A percentile compares a stretch with the other conserved stretches of the same genome.
phyloP scores from a whole-genome alignment of 495 filamentous ascomycete species.

The Margaritispora aquatica region DNA sequence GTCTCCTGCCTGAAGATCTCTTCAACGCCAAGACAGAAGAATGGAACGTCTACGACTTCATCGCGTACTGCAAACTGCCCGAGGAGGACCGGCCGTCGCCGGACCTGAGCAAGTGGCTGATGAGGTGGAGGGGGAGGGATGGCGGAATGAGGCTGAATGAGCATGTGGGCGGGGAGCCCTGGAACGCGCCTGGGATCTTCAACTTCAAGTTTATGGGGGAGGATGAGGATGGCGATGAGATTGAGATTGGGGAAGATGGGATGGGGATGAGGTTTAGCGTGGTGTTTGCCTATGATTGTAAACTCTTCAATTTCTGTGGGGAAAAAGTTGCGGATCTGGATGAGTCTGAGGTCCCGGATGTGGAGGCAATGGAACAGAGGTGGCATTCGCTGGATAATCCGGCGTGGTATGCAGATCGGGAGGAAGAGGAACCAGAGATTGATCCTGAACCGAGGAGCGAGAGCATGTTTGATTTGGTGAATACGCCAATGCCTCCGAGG shows the following conservation, averaged over 20 bases:
- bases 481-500: neutral
- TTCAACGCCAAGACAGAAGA: neutral
- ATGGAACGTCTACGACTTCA: neutral
- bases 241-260: neutral
- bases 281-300: neutral
- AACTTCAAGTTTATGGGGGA: neutral
- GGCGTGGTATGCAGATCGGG: neutral
- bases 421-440: neutral
- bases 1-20: neutral
- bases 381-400: neutral
- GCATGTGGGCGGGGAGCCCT: neutral
- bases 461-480: neutral
- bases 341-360: neutral
- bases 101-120: neutral
- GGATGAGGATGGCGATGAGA: too few species aligned
- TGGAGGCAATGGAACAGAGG: neutral
- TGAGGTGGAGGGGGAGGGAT: slow-evolving; percentile 5
- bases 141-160: neutral
- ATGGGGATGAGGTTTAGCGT: neutral
- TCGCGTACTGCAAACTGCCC: neutral
- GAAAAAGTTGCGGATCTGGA: neutral
- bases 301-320: neutral
- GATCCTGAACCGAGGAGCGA: neutral
- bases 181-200: neutral
- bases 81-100: neutral